Conservation (phyloP, 176 grass and related monocot genomes). For the Oryza punctata region DNA sequence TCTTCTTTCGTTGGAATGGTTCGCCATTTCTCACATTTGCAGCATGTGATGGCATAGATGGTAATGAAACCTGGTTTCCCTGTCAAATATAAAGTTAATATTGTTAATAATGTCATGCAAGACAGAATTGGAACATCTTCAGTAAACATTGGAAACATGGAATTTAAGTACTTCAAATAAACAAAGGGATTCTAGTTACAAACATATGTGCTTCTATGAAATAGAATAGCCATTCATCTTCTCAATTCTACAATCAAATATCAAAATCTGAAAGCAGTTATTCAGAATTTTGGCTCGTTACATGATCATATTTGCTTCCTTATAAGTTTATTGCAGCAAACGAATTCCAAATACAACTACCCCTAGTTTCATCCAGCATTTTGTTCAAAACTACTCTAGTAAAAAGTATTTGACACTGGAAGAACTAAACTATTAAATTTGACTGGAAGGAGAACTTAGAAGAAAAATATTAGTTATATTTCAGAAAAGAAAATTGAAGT, state of each 20-base stretch:
- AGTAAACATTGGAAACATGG: neutral
- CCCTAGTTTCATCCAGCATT: neutral
- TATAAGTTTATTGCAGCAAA: no score
- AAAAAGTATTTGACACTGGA: no score
- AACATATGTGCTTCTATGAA: neutral
- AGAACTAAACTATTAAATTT: no score
- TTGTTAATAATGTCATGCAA: neutral
- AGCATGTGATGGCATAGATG: slow-evolving; percentile 47
- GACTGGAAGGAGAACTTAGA: neutral
- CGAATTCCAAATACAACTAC: no score
- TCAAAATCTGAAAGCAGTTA: neutral
- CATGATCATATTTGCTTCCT: no score
- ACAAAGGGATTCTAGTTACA: neutral
- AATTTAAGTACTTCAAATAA: neutral
- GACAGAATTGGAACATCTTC: neutral
- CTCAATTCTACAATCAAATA: neutral
- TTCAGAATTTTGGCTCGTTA: no score
- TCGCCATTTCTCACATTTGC: slow-evolving; percentile 55
- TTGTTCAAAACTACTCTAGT: neutral
- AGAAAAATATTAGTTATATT: neutral
- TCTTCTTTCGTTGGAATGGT: slow-evolving; percentile 51
- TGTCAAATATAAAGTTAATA: neutral
- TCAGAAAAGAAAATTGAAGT: no score
- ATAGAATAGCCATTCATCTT: neutral
- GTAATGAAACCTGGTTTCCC: slow-evolving; percentile 22